These are phyloP conservation scores for Acidomyces sp. DNA, from an alignment of 495 filamentous ascomycete species.

Conservation along the genomic window DNA sequence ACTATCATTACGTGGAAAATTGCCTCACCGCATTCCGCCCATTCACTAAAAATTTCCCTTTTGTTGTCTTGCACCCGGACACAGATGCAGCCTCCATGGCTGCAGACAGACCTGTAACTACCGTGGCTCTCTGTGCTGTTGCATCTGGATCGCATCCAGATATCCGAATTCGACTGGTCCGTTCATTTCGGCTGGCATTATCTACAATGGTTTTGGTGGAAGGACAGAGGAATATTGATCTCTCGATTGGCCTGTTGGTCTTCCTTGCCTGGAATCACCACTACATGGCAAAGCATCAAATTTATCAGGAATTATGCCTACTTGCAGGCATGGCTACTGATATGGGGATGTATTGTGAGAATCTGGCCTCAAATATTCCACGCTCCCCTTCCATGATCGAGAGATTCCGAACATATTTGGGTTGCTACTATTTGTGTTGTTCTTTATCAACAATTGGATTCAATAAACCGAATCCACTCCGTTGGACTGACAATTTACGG, in stretches of 20 bases:
- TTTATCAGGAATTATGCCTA: conserved; percentile 4
- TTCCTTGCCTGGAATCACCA: conserved; percentile 9
- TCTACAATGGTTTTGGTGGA: conserved; percentile 1
- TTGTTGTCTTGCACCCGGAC: conserved; percentile 1
- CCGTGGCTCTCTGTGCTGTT: conserved; percentile 5
- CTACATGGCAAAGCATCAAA: conserved; percentile 9
- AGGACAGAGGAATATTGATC: conserved; percentile 6
- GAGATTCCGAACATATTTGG: conserved; percentile 3
- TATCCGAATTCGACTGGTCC: not conserved
- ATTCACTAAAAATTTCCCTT: conserved; percentile 3
- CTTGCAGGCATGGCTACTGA: conserved; percentile 12
- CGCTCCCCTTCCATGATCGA: not conserved
- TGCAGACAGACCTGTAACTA: conserved; percentile 1
- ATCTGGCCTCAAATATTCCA: not conserved
- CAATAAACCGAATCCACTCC: conserved; percentile 7
- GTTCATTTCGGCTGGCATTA: conserved; percentile 3
- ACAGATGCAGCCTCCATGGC: not conserved
- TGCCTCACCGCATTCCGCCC: not conserved
- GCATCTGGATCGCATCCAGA: not conserved
- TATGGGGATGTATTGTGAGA: conserved; percentile 4
- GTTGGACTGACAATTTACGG: conserved; percentile 10
- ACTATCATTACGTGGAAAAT: conserved; percentile 4
- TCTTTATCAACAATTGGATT: conserved; percentile 5
- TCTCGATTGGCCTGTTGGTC: conserved; percentile 1
- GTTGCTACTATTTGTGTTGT: conserved; percentile 13